Percentiles rank a stretch among this genome's conserved stretches.
Evolutionary conservation across 306 rosid species (phyloP).

Genomic region (Arachis hypogaea): DNA sequence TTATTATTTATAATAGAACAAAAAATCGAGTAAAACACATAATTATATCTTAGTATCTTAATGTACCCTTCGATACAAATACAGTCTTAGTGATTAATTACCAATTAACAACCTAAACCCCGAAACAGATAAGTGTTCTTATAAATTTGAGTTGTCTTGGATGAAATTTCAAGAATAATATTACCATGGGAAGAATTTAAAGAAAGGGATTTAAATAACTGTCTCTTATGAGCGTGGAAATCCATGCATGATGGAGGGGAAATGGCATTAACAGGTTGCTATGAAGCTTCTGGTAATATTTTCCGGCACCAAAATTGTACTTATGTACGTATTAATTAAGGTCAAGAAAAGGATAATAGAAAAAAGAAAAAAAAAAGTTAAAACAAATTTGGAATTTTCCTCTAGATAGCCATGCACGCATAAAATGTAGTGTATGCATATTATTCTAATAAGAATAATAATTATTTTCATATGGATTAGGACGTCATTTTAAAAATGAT

Average conservation of each 20-base stretch:
- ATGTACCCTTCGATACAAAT: no score
- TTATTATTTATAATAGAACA: no score
- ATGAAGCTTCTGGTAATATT: slow-evolving; percentile 34
- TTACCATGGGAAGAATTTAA: background rate
- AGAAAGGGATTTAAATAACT: background rate
- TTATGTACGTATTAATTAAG: slow-evolving; percentile 13
- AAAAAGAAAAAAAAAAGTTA: background rate
- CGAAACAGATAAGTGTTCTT: background rate
- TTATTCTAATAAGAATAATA: background rate
- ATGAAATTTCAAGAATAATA: background rate
- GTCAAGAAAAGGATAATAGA: background rate
- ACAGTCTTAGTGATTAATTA: no score
- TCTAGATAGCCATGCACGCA: slow-evolving; percentile 31
- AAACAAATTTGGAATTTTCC: background rate
- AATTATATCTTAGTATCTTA: no score
- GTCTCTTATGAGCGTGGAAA: slow-evolving; percentile 17
- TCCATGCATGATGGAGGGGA: slow-evolving; percentile 30
- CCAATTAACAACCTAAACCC: no score
- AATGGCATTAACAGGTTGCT: slow-evolving; percentile 25
- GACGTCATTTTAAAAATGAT: slow-evolving; percentile 20
- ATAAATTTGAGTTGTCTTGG: no score
- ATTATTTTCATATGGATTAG: slow-evolving; percentile 12
- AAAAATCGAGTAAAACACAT: no score
- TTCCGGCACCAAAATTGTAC: slow-evolving; percentile 13
- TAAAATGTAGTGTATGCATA: background rate